Evolutionary conservation across 208 protist genomes (phyloP), one percentile per base, ranked within the genome.

Genomic region (Leishmania tarentolae): DNA sequence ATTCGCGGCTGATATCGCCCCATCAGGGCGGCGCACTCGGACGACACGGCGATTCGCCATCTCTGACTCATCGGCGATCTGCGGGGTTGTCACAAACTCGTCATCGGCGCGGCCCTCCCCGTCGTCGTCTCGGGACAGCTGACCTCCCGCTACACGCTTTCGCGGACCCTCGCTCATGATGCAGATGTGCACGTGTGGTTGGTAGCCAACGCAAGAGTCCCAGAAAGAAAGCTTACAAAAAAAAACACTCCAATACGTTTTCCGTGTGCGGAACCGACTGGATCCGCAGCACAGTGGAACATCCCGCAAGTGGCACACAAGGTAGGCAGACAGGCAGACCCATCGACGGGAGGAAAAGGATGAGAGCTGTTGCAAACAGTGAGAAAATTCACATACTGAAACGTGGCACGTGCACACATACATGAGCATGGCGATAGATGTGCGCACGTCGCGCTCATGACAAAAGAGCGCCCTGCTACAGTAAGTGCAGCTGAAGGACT

Each of bases 11-110:
- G 71, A 44, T n/a, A 9, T 63, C 8, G 66, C 61, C 50, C 59
- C 70, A 24, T 68, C 65, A 2, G 81, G 63, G 11, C 93, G 90
- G 1, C 69, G 37, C 44, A 94, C 91, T 21, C 87, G 83, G 71
- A 95, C 87, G 15, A 95, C 81, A n/a, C 91, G 91, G n/a, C 93
- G 90, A 57, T 66, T 83, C 13, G 91, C 83, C 87, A 97, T 88
- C 77, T 90, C 90, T 50, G 87, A 85, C 24, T 72, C 69, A 73
- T 88, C 84, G 17, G 92, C 94, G 53, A 92, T 83, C 78, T 89
- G 83, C 56, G 91, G 88, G 3, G 83, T 89, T 50, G 87, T 90
- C 70, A 87, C 79, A 57, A 92, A 88, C 44, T 83, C 83, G n/a
- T 91, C 88, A 17, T 92, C 77, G 0, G 66, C 75, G 42, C 73